A percentile compares a stretch with the other conserved stretches of the same genome.
These are phyloP conservation scores for Fusarium sp. DNA, from an alignment of 2,329 filamentous ascomycete species.

Conservation along the genomic window DNA sequence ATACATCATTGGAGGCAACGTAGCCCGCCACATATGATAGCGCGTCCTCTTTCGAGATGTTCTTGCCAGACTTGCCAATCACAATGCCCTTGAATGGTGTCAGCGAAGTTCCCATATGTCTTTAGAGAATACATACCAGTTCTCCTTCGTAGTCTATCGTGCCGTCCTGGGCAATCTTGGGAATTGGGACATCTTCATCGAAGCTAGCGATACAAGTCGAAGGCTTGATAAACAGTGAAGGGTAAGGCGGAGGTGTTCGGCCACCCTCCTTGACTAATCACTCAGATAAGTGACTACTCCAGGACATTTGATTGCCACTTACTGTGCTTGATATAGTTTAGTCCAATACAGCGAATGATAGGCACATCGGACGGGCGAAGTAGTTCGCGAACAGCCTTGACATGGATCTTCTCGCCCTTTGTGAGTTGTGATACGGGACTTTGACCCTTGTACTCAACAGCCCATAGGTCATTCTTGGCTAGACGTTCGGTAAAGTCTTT, in stretches of 20 bases:
- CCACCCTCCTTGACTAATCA: constrained; percentile 63
- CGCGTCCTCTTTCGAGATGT: constrained; percentile 59
- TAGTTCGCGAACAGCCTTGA: constrained; percentile 48
- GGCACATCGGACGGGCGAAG: constrained; percentile 49
- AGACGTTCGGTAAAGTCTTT: constrained; percentile 43
- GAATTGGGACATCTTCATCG: constrained; percentile 55
- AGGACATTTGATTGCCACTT: neutral
- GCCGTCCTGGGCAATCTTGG: constrained; percentile 58
- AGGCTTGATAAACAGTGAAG: constrained; percentile 64
- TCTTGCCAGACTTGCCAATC: constrained; percentile 64
- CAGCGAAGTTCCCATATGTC: neutral
- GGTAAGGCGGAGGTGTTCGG: constrained; percentile 61
- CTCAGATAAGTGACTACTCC: neutral
- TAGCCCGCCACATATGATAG: constrained; percentile 61
- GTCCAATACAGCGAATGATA: constrained; percentile 51
- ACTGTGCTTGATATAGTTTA: constrained; percentile 54
- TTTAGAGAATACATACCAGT: constrained; percentile 47
- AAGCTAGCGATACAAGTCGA: constrained; percentile 53
- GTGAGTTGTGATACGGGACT: constrained; percentile 39
- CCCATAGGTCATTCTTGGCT: constrained; percentile 44
- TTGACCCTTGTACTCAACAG: constrained; percentile 47
- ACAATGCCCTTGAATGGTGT: constrained; percentile 54
- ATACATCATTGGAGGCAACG: constrained; percentile 63
- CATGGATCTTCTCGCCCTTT: constrained; percentile 46
- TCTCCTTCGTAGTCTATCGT: constrained; percentile 64